Base-by-base conservation (phyloP, 179 eudicot species). In the Actinidia chinensis region DNA sequence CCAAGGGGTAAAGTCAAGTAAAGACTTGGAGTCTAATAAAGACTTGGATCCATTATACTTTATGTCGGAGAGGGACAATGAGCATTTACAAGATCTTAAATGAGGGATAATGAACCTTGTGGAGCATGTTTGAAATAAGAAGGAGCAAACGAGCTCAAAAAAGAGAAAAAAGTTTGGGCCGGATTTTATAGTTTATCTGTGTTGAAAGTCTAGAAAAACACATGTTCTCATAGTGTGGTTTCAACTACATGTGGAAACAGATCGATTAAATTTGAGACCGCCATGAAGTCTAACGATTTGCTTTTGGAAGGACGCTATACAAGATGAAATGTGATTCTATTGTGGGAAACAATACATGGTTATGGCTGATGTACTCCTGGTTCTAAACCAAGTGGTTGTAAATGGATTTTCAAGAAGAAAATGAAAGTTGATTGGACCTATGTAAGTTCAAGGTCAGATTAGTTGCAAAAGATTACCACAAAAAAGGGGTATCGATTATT, bases 261-360 rank as follows among this genome's bases (percentile, higher is more conserved):
- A 48, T 70, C 58, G 58, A 15, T 47, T n/a, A 4, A 70, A 42
- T 70, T n/a, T 70, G 42, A 47, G 12, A 28, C 20, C 17, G 74
- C 58, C 9, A 22, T 70, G 58, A 70, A 46, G 5, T 70, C 74
- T 47, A 15, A 70, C 6, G 58, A 70, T 20, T 56, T 22, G n/a
- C 11, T 70, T 70, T 25, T 70, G 55, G 14, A 70, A 70, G 25
- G 56, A 70, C 9, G 74, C 74, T 4, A 70, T n/a, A 7, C 28
- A 70, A 5, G 74, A 70, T 44, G 58, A 70, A 17, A 70, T 70
- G 74, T n/a, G 56, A 68, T 20, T 70, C 40, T n/a, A 47, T 47
- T 8, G 20, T 70, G 74, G 18, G 33, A 5, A 20, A 20, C 22
- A 60, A 60, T 2, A 60, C 65, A 2, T 60, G 12, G 65, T 8